Conservation (phyloP, 345 rosid species). For the Aethionema arabicum region DNA sequence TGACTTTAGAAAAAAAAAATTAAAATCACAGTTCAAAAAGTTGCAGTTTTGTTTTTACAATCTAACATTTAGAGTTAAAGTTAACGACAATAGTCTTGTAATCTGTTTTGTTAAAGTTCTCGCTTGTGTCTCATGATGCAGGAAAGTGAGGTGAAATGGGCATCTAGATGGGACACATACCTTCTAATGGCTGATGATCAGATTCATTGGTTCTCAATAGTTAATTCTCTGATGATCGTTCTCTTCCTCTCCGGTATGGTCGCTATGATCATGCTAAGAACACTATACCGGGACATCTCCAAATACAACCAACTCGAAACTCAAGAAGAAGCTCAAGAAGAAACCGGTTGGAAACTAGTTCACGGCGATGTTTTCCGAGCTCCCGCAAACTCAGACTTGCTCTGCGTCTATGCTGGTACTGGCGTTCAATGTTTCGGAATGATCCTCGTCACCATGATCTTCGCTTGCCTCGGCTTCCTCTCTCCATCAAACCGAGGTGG, state of each 20-base stretch:
- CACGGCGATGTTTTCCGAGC: conserved; percentile 68
- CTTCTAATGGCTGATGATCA: conserved; percentile 83
- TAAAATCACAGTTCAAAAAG: no score
- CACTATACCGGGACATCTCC: conserved; percentile 77
- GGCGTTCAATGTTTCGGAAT: conserved; percentile 81
- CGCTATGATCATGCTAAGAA: conserved; percentile 87
- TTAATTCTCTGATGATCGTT: conserved; percentile 82
- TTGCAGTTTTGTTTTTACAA: no score
- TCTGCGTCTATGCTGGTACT: conserved; percentile 76
- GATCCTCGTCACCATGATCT: conserved; percentile 79
- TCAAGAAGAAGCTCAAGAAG: no score
- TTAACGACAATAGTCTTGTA: no score
- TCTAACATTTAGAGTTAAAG: no score
- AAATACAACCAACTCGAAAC: no score
- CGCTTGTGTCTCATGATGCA: conserved; percentile 23
- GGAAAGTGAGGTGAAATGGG: conserved; percentile 87
- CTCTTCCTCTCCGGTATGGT: conserved; percentile 88
- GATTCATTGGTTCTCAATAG: conserved; percentile 84
- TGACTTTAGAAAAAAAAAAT: no score
- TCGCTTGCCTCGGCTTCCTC: conserved; percentile 76
- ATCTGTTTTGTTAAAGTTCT: no score
- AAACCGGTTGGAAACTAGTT: no score
- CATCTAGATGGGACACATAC: conserved; percentile 83
- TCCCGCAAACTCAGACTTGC: conserved; percentile 62
- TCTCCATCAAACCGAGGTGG: conserved; percentile 87